A percentile compares a stretch with the other conserved stretches of the same genome.
These are phyloP conservation scores for Botrytis paeoniae DNA, from an alignment of 2,329 filamentous ascomycete genomes.

Conservation along the genomic window DNA sequence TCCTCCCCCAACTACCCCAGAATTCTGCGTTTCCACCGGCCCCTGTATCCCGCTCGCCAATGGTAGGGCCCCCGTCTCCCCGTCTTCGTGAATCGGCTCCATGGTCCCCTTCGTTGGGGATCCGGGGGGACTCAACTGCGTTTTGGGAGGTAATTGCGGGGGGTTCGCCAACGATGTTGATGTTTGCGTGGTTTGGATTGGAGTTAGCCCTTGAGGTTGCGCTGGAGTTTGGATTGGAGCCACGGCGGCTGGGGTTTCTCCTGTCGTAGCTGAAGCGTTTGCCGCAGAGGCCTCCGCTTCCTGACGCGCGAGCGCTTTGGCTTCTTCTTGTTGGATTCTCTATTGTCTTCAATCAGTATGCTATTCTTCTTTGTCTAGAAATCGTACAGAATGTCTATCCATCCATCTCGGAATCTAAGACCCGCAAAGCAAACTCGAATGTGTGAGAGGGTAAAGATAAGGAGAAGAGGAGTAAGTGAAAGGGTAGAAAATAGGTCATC, in stretches of 20 bases:
- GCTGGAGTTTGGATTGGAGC: background rate
- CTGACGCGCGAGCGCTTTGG: constrained; percentile 5
- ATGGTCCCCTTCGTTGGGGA: background rate
- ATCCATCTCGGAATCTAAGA: background rate
- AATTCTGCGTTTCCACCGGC: background rate
- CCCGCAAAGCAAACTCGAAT: background rate
- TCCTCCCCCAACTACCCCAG: background rate
- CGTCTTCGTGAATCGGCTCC: constrained; percentile 8
- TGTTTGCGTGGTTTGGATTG: background rate
- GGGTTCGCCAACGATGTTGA: constrained; percentile 1
- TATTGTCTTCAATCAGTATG: background rate
- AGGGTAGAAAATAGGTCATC: constrained; percentile 16
- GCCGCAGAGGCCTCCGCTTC: background rate
- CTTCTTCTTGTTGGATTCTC: constrained; percentile 19
- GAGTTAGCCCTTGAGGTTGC: background rate
- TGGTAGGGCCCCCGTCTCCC: background rate
- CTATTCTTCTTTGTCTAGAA: background rate
- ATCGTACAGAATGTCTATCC: background rate
- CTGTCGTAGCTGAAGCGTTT: background rate
- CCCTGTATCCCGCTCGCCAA: background rate
- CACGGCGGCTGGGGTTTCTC: background rate
- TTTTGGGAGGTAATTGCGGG: background rate
- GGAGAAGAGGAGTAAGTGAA: background rate
- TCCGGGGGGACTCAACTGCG: background rate
- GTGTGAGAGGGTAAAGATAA: background rate